Base-by-base conservation (phyloP, 163 green algal species). In the Scenedesmus sp. region DNA sequence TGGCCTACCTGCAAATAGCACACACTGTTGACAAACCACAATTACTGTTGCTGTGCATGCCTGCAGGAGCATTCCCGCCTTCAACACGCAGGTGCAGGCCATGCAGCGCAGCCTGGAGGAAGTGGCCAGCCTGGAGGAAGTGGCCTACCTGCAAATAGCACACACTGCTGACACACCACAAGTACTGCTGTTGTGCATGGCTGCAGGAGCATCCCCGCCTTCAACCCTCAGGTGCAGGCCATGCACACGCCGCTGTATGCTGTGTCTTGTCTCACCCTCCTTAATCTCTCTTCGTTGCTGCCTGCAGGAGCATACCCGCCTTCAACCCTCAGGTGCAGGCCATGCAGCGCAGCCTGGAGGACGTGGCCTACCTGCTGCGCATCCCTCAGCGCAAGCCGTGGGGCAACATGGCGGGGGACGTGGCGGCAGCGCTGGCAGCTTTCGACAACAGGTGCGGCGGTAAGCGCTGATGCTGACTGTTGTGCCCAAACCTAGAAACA, bases 351-450 rank as follows among this genome's bases (percentile, higher is more conserved):
- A 87, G 60, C 0, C 57, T 97, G 60, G 96, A 97, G 87, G 93
- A 97, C 10, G n/a, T 98, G 23, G 88, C 94, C 7, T 99, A 97
- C 91, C 95, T 97, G 82, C 95, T 99, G 86, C 95, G 98, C 83
- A 99, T 99, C 90, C 98, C 97, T 3, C 96, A 98, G 93, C 94
- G 97, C 73, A 99, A 99, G 95, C 98, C 98, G 1, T 99, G 97
- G 96, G 93, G 91, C 59, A 95, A 89, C 90, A 99, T 99, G 97
- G 89, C 93, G 0, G 85, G 93, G 0, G 95, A 97, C 66, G 91
- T 97, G 0, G 67, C 89, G 15, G 46, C 76, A 15, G 90, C 93
- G 18, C 74, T 96, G 46, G 55, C 76, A 4, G 26, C 93, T 6
- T 88, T 90, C 18, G 59, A 92, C 12, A 70, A 94, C 74, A 86